Conservation (phyloP, 257 asterid genomes). For the Rehmannia glutinosa region DNA sequence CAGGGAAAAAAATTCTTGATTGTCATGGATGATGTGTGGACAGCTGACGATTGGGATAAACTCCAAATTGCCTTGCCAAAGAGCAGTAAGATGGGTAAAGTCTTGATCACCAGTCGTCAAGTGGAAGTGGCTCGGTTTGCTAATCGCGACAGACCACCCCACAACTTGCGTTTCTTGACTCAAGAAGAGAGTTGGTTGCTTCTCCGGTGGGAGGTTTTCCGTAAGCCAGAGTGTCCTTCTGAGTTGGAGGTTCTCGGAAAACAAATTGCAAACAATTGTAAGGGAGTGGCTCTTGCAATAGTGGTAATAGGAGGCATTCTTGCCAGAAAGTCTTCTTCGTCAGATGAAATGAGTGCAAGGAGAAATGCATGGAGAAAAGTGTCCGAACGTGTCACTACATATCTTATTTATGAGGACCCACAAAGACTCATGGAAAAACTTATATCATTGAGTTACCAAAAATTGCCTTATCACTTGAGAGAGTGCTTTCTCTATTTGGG, state of each 20-base stretch:
- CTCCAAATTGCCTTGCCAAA: conserved; percentile 24
- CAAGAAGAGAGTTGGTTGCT: conserved; percentile 26
- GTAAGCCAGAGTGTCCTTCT: conserved; percentile 4
- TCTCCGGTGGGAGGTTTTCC: conserved; percentile 33
- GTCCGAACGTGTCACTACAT: conserved; percentile 10
- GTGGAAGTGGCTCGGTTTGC: conserved; percentile 22
- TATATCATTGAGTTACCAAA: conserved; percentile 23
- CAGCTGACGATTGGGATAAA: conserved; percentile 18
- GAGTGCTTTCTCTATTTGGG: conserved; percentile 24
- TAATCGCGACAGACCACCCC: conserved; percentile 9
- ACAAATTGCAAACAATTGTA: conserved; percentile 16
- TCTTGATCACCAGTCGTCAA: conserved; percentile 37
- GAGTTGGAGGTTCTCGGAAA: conserved; percentile 19
- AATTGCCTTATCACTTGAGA: conserved; percentile 16
- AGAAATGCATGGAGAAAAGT: conserved; percentile 20
- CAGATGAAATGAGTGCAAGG: conserved; percentile 6
- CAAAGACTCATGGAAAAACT: conserved; percentile 14
- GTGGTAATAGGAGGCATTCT: conserved; percentile 47
- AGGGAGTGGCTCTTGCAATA: conserved; percentile 45
- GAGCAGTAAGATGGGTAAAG: conserved; percentile 18
- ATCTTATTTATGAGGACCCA: not conserved
- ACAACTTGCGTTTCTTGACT: conserved; percentile 25
- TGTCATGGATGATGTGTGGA: conserved; percentile 41
- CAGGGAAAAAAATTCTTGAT: conserved; percentile 23
- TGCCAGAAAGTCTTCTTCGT: not conserved